phyloP scores from a whole-genome alignment of 1,284 basidiomycete genomes.

The Sporisorium reilianum region DNA sequence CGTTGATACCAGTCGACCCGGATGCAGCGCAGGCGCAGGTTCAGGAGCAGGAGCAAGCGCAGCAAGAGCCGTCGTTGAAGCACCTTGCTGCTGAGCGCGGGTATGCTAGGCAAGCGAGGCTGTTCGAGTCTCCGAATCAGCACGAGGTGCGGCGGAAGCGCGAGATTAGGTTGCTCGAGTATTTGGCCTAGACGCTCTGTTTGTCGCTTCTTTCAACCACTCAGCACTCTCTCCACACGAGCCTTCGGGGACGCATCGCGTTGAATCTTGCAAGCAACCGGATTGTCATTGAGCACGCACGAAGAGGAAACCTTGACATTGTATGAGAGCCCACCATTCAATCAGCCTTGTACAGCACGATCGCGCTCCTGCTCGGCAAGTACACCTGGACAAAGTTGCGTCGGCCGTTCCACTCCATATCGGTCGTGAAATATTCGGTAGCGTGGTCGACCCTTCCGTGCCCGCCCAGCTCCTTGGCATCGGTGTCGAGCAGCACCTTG shows the following conservation, averaged over 20 bases:
- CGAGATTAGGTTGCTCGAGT: not conserved
- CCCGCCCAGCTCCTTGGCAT: constrained; percentile 83
- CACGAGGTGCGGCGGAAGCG: not conserved
- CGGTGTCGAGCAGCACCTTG: constrained; percentile 81
- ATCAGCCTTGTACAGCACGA: constrained; percentile 73
- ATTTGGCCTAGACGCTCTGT: no score
- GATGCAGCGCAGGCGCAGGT: not conserved
- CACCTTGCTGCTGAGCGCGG: not conserved
- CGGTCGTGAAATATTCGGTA: constrained; percentile 82
- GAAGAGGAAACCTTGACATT: no score
- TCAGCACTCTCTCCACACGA: no score
- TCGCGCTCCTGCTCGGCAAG: constrained; percentile 79
- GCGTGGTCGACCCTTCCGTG: constrained; percentile 80
- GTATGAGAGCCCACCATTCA: not conserved
- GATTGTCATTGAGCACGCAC: not conserved
- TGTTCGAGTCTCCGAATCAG: not conserved
- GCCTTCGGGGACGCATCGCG: no score
- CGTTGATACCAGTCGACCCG: not conserved
- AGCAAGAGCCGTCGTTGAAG: not conserved
- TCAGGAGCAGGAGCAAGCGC: not conserved
- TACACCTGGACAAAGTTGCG: constrained; percentile 82
- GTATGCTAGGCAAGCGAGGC: not conserved
- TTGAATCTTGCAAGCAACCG: no score
- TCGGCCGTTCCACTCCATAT: constrained; percentile 89
- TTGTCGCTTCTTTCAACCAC: no score